These are phyloP conservation scores for Hyaloperonospora brassicae DNA, from an alignment of 352 stramenopile genomes.

Conservation along the genomic window DNA sequence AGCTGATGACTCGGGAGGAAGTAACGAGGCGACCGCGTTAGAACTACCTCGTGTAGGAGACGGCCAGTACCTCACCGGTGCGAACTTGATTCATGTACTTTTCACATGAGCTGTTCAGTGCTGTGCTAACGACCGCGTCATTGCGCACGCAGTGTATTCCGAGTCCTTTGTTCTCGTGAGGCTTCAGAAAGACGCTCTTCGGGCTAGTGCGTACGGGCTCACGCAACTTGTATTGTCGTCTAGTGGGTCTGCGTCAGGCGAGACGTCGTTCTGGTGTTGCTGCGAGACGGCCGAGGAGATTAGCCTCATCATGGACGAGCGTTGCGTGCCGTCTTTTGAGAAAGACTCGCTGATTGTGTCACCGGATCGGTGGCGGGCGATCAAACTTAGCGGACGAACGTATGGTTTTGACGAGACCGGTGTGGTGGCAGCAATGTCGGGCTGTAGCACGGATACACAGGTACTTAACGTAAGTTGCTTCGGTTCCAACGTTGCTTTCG, in stretches of 20 bases:
- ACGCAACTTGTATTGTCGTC: conserved; percentile 72
- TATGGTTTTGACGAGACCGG: conserved; percentile 85
- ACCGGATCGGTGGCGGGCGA: conserved; percentile 77
- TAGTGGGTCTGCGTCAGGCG: conserved; percentile 12
- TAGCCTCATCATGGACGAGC: conserved; percentile 71
- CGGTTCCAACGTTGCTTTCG: conserved; percentile 74
- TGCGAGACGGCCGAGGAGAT: conserved; percentile 80
- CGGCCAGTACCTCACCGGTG: conserved; percentile 71
- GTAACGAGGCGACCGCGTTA: background rate
- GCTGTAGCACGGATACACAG: conserved; percentile 66
- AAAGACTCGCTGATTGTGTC: conserved; percentile 72
- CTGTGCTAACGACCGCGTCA: background rate
- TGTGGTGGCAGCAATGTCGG: conserved; percentile 81
- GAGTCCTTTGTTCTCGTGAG: conserved; percentile 70
- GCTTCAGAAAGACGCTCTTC: conserved; percentile 65
- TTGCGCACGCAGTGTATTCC: conserved; percentile 45
- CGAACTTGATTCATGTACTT: background rate
- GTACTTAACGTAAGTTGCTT: conserved; percentile 85
- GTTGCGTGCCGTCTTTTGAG: conserved; percentile 56
- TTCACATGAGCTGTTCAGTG: too few species aligned
- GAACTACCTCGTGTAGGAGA: conserved; percentile 39
- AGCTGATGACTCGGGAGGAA: conserved; percentile 16
- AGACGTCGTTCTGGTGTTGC: conserved; percentile 77
- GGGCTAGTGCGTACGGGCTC: conserved; percentile 64
- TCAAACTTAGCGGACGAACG: conserved; percentile 71